Conservation (phyloP, 2,329 filamentous ascomycete genomes). For the Gnomoniopsis smithogilvyi region DNA sequence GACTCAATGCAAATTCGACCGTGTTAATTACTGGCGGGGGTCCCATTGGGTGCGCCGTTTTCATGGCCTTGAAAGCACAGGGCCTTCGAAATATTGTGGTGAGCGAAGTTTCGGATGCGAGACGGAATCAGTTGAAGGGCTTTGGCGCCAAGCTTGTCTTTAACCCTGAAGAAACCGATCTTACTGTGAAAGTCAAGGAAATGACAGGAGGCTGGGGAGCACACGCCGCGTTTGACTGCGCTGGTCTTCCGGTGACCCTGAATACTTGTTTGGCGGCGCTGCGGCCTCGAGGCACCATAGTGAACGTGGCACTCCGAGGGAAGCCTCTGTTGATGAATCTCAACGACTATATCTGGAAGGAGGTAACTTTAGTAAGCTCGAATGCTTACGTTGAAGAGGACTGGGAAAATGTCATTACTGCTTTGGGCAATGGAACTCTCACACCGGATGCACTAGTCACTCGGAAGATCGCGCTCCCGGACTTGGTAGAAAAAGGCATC, state of each 20-base stretch:
- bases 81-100: constrained; percentile 55
- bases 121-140: constrained; percentile 46
- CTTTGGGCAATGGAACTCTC: constrained; percentile 25
- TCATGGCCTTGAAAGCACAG: constrained; percentile 53
- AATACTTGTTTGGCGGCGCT: constrained; percentile 24
- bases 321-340: constrained; percentile 45
- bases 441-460: constrained; percentile 51
- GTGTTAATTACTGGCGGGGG: constrained; percentile 58
- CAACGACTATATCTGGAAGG: constrained; percentile 49
- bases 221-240: constrained; percentile 22
- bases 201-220: constrained; percentile 18
- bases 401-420: constrained; percentile 21
- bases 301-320: constrained; percentile 24
- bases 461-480: constrained; percentile 44
- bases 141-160: constrained; percentile 45
- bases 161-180: constrained; percentile 16
- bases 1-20: constrained; percentile 35
- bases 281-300: constrained; percentile 21
- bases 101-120: constrained; percentile 48
- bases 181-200: constrained; percentile 6
- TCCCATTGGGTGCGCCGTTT: constrained; percentile 58
- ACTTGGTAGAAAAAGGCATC: constrained; percentile 49
- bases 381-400: constrained; percentile 24
- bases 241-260: constrained; percentile 37
- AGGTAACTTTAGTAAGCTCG: constrained; percentile 18